phyloP scores from a whole-genome alignment of 1,284 basidiomycete genomes.

The Puccinia polysora region DNA sequence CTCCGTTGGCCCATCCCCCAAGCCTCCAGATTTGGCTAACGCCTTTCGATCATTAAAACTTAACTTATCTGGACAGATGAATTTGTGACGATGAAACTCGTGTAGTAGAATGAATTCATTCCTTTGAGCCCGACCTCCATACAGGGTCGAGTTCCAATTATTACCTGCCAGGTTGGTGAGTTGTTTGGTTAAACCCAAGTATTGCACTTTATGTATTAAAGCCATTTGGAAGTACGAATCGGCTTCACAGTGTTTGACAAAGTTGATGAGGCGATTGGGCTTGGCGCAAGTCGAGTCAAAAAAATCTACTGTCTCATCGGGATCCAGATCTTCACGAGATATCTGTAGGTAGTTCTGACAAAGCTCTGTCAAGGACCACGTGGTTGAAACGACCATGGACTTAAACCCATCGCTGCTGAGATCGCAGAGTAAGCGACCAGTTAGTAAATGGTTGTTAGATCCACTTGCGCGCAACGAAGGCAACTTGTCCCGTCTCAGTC shows the following conservation, averaged over 20 bases:
- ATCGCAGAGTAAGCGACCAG: slow-evolving; percentile 84
- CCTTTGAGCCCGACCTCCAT: slow-evolving; percentile 88
- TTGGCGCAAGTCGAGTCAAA: slow-evolving; percentile 77
- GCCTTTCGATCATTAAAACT: slow-evolving; percentile 59
- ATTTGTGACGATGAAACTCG: slow-evolving; percentile 94
- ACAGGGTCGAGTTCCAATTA: slow-evolving; percentile 92
- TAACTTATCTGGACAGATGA: slow-evolving; percentile 88
- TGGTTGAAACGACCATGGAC: slow-evolving; percentile 91
- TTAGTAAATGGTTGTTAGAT: slow-evolving; percentile 74
- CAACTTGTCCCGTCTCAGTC: slow-evolving; percentile 81
- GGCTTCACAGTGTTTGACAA: slow-evolving; percentile 84
- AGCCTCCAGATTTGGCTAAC: slow-evolving; percentile 64
- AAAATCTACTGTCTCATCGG: slow-evolving; percentile 85
- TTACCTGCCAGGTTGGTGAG: slow-evolving; percentile 97
- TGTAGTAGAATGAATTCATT: slow-evolving; percentile 99
- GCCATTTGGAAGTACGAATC: slow-evolving; percentile 97
- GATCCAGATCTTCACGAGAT: slow-evolving; percentile 85
- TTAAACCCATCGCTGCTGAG: slow-evolving; percentile 90
- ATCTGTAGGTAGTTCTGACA: slow-evolving; percentile 80
- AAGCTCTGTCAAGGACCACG: slow-evolving; percentile 98
- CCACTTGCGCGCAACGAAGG: slow-evolving; percentile 67
- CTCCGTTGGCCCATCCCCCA: slow-evolving; percentile 58
- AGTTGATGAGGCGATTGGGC: slow-evolving; percentile 75
- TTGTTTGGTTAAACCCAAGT: slow-evolving; percentile 82
- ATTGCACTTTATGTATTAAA: slow-evolving; percentile 81